phyloP scores from a whole-genome alignment of 805 yeast genomes.

The Candida bentonensis region DNA sequence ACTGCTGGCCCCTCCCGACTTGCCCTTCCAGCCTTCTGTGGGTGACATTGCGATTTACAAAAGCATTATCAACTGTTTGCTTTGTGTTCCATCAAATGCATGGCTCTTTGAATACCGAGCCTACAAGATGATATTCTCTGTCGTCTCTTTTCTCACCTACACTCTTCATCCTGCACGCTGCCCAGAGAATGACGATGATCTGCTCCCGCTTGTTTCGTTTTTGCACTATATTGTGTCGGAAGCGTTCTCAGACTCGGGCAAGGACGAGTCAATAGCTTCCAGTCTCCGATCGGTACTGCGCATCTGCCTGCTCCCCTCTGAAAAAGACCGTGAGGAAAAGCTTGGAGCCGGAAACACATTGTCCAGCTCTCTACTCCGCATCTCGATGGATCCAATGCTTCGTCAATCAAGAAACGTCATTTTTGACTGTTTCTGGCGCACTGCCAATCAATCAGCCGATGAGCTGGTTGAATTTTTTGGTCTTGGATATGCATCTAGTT shows the following conservation, averaged over 20 bases:
- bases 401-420: slow-evolving; percentile 9
- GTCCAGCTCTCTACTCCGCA: slow-evolving; percentile 11
- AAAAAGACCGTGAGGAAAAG: slow-evolving; percentile 12
- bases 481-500: slow-evolving; percentile 18
- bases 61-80: slow-evolving; percentile 7
- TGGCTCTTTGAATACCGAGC: slow-evolving; percentile 4
- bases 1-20: slow-evolving; percentile 3
- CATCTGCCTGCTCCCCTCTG: slow-evolving; percentile 7
- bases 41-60: slow-evolving; percentile 3
- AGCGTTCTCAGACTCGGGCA: slow-evolving; percentile 2
- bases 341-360: slow-evolving; percentile 12
- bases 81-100: slow-evolving; percentile 5
- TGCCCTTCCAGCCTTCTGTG: background rate
- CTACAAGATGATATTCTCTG: background rate
- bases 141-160: background rate
- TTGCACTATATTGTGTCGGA: slow-evolving; percentile 4
- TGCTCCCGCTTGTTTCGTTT: slow-evolving; percentile 6
- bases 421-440: slow-evolving; percentile 13
- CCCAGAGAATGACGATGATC: slow-evolving; percentile 4
- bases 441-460: slow-evolving; percentile 10
- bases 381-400: slow-evolving; percentile 10
- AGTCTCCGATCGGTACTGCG: background rate
- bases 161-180: slow-evolving; percentile 3
- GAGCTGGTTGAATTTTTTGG: slow-evolving; percentile 16
- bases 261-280: background rate